These are phyloP conservation scores for Paecilomyces variotii DNA, from an alignment of 2,329 filamentous ascomycete species.

Conservation along the genomic window DNA sequence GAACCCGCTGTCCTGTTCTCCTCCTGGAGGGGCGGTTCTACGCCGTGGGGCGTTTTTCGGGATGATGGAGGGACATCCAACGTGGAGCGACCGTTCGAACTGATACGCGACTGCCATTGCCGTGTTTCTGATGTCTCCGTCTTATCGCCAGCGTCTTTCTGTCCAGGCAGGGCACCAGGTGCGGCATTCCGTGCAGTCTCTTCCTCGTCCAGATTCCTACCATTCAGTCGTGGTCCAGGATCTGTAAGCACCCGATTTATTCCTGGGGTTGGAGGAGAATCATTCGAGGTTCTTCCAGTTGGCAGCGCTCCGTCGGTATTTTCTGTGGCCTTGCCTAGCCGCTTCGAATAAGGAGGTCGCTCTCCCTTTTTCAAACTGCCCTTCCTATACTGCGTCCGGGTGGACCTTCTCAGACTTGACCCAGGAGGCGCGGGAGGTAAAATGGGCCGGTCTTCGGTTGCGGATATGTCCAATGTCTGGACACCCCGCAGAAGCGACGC, in stretches of 20 bases:
- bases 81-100: slow-evolving; percentile 50
- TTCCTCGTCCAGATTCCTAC: slow-evolving; percentile 13
- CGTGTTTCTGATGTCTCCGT: slow-evolving; percentile 31
- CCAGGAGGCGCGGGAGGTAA: slow-evolving; percentile 66
- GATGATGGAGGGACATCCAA: slow-evolving; percentile 42
- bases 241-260: slow-evolving; percentile 29
- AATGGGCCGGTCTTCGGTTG: slow-evolving; percentile 72
- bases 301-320: slow-evolving; percentile 47
- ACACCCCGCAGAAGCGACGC: slow-evolving; percentile 41
- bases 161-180: slow-evolving; percentile 21
- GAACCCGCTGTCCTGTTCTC: slow-evolving; percentile 20
- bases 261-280: slow-evolving; percentile 21
- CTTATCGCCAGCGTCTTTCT: slow-evolving; percentile 20
- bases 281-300: slow-evolving; percentile 23
- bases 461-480: slow-evolving; percentile 36
- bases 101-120: slow-evolving; percentile 49
- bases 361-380: slow-evolving; percentile 78
- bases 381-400: slow-evolving; percentile 81
- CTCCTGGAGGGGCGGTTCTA: slow-evolving; percentile 42
- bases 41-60: slow-evolving; percentile 45
- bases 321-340: slow-evolving; percentile 57
- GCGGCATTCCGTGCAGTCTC: slow-evolving; percentile 17
- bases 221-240: slow-evolving; percentile 18
- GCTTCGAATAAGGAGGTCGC: slow-evolving; percentile 65
- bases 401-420: slow-evolving; percentile 78